Evolutionary conservation across 108 stramenopile species (phyloP).

Genomic region (Cyclotella sp.): DNA sequence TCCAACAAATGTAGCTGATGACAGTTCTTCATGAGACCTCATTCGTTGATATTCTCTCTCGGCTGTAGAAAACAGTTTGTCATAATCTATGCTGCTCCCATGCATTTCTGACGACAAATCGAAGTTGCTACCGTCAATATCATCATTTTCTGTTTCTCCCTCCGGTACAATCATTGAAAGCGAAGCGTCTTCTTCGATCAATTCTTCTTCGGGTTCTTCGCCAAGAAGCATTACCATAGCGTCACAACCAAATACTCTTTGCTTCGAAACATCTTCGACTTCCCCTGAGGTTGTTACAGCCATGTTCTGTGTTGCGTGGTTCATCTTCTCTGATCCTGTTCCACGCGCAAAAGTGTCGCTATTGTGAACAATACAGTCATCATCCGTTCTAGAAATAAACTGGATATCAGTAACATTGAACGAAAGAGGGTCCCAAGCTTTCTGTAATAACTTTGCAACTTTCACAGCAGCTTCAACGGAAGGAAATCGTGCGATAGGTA

Average conservation of each 20-base stretch:
- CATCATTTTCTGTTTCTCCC: constrained; percentile 27
- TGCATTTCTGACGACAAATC: constrained; percentile 6
- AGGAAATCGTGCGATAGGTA: constrained; percentile 71
- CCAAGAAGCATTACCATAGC: constrained; percentile 79
- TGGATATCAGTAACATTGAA: constrained; percentile 76
- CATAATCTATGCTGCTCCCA: constrained; percentile 32
- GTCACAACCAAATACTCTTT: constrained; percentile 70
- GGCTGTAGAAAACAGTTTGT: constrained; percentile 37
- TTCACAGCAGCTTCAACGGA: constrained; percentile 62
- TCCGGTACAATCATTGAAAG: constrained; percentile 35
- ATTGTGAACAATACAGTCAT: background rate
- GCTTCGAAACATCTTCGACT: constrained; percentile 52
- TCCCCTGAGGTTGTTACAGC: constrained; percentile 41
- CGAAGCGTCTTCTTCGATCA: constrained; percentile 49
- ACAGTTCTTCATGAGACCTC: constrained; percentile 37
- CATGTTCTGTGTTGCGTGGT: constrained; percentile 9
- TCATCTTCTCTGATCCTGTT: background rate
- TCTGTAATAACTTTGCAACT: constrained; percentile 68
- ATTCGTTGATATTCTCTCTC: constrained; percentile 56
- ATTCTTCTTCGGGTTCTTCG: constrained; percentile 59
- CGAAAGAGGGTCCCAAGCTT: constrained; percentile 70
- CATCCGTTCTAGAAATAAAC: constrained; percentile 57
- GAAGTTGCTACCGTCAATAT: constrained; percentile 43
- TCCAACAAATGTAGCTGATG: constrained; percentile 23
- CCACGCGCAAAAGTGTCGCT: constrained; percentile 6